These are phyloP conservation scores for Aethionema arabicum DNA, from an alignment of 345 rosid species.

Conservation along the genomic window DNA sequence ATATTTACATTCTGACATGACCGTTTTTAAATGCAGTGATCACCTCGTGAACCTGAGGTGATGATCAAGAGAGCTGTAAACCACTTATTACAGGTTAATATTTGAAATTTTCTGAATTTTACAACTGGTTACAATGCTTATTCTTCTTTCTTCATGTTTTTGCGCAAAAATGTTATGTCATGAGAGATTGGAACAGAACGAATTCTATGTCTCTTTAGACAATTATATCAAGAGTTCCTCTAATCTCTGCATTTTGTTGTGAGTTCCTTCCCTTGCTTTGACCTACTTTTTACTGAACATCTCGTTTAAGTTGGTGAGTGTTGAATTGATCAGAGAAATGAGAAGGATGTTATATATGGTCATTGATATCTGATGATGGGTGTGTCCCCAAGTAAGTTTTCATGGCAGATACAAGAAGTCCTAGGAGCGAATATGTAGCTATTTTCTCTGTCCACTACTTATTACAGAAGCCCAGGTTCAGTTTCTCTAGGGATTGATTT, in stretches of 20 bases:
- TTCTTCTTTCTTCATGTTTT: neutral
- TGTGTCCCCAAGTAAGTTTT: conserved; percentile 59
- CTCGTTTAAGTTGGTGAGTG: conserved; percentile 2
- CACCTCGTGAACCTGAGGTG: too few relatives aligned
- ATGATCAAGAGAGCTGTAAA: too few relatives aligned
- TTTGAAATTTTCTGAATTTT: neutral
- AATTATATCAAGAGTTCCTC: too few relatives aligned
- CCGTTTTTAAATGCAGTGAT: conserved; percentile 44
- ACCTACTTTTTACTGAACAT: too few relatives aligned
- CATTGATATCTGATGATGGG: conserved; percentile 75
- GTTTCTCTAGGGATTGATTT: conserved; percentile 8
- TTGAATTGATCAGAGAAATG: too few relatives aligned
- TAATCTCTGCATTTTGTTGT: neutral
- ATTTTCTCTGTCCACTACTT: conserved; percentile 37
- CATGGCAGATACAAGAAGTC: conserved; percentile 92
- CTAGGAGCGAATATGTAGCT: conserved; percentile 91
- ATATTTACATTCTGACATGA: too few relatives aligned
- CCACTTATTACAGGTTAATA: too few relatives aligned
- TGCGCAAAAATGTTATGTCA: too few relatives aligned
- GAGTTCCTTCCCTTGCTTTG: too few relatives aligned
- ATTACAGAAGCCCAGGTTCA: conserved; percentile 20
- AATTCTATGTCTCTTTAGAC: too few relatives aligned
- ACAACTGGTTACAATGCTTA: too few relatives aligned
- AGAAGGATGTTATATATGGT: conserved; percentile 67
- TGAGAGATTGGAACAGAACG: too few relatives aligned